Conservation (phyloP, 805 yeast genomes). For the Hanseniaspora lindneri region DNA sequence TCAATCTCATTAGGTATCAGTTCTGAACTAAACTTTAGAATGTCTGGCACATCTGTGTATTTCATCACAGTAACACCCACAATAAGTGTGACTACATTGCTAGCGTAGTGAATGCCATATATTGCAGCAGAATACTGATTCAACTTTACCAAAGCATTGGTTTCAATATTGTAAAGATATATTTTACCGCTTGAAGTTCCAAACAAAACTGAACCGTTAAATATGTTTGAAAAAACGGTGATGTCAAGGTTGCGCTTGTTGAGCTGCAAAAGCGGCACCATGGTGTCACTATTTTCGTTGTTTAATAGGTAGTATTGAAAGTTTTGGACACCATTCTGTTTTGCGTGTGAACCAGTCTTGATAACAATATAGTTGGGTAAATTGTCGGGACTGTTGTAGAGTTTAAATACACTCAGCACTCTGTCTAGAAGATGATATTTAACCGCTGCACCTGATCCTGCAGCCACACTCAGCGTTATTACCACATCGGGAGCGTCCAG, state of each 20-base stretch:
- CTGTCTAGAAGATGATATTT: neutral
- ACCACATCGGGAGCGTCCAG: constrained; percentile 9
- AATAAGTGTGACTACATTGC: constrained; percentile 11
- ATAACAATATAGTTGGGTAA: no score
- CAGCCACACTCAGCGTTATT: neutral
- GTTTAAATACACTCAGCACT: neutral
- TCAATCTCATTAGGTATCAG: constrained; percentile 19
- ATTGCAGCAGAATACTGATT: constrained; percentile 12
- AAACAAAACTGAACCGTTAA: neutral
- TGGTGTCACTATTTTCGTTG: neutral
- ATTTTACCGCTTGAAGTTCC: constrained; percentile 19
- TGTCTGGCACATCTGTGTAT: constrained; percentile 17
- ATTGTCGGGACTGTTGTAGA: no score
- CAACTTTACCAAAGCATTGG: neutral
- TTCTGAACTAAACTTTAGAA: constrained; percentile 15
- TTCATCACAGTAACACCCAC: constrained; percentile 20
- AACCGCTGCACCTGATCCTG: neutral
- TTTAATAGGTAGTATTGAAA: constrained; percentile 2
- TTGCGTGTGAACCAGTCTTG: no score
- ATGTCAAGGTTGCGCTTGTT: constrained; percentile 7
- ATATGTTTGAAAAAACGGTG: neutral
- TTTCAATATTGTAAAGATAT: constrained; percentile 17
- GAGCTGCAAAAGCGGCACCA: neutral
- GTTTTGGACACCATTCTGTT: neutral
- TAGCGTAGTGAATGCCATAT: constrained; percentile 28